Base-by-base conservation (phyloP, 148 eudicot species). In the Dysphania ambrosioides region DNA sequence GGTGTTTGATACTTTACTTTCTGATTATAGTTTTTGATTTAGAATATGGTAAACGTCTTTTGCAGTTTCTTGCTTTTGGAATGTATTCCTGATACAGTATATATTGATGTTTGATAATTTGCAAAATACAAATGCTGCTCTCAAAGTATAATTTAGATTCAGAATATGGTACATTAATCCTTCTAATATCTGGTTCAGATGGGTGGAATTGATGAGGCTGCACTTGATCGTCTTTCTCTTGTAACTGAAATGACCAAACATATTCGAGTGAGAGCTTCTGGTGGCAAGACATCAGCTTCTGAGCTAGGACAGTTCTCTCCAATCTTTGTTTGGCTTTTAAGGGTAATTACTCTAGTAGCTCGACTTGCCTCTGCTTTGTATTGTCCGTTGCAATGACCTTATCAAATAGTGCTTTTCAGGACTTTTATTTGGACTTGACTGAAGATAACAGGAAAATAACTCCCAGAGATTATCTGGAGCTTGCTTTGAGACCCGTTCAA, bases 171-270 rank as follows among this genome's bases (percentile, higher is more conserved):
- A 9, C 56, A 40, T 18, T 23, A 64, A 53, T 62, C 3, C 32
- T 47, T 68, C 58, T 5, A 6, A 49, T 55, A n/a, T 60, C 60
- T 64, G 23, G n/a, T 77, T 71, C 84, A 95, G 98, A 95, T 95
- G 97, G 98, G 97, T 75, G 97, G 96, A 35, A 95, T 95, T 79
- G 98, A 95, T 66, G 98, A 92, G 85, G 89, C 93, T 82, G 96
- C 96, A 11, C 89, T 95, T 32, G 98, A 95, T 78, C 98, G 93
- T 59, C 96, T 95, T 57, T 95, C 97, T 68, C 98, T 95, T 69
- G 98, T 95, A 42, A 90, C 98, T 71, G 96, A 95, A 88, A 90
- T 95, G 97, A 95, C 96, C 61, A 95, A 88, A 68, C 97, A 92
- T 80, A 95, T 95, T 66, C 96, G 96, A 73, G 96, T 95, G 26